Percentiles rank a stretch among this genome's conserved stretches.
These are phyloP conservation scores for Aspergillus nomiae DNA, from an alignment of 2,329 filamentous ascomycete genomes.

Conservation along the genomic window DNA sequence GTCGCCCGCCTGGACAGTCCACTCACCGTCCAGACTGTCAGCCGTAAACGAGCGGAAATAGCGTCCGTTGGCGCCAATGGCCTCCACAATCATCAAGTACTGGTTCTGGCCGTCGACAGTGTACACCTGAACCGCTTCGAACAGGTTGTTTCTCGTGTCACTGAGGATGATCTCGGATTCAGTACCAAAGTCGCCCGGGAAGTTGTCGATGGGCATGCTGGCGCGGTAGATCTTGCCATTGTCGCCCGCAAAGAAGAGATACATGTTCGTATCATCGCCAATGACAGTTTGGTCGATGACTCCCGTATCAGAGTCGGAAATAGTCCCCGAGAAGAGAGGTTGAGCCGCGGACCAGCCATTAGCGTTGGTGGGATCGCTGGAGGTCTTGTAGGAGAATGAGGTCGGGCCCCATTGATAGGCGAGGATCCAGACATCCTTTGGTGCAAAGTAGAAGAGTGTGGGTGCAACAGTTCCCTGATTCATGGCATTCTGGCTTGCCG, in stretches of 20 bases:
- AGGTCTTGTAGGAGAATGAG: slow-evolving; percentile 63
- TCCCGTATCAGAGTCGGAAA: slow-evolving; percentile 54
- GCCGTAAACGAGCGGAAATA: slow-evolving; percentile 71
- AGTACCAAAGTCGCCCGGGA: slow-evolving; percentile 63
- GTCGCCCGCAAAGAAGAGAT: slow-evolving; percentile 68
- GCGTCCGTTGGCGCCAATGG: slow-evolving; percentile 58
- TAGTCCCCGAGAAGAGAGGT: slow-evolving; percentile 59
- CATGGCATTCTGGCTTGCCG: slow-evolving; percentile 58
- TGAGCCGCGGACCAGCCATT: slow-evolving; percentile 60
- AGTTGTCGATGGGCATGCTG: slow-evolving; percentile 63
- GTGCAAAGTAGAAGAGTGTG: slow-evolving; percentile 64
- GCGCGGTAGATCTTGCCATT: slow-evolving; percentile 68
- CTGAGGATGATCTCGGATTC: slow-evolving; percentile 53
- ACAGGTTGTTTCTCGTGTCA: slow-evolving; percentile 60
- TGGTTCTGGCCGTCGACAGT: slow-evolving; percentile 55
- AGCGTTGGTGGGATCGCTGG: slow-evolving; percentile 57
- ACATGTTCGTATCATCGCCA: slow-evolving; percentile 63
- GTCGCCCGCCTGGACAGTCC: slow-evolving; percentile 59
- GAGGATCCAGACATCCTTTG: slow-evolving; percentile 65
- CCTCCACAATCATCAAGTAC: slow-evolving; percentile 71
- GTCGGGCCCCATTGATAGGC: slow-evolving; percentile 66
- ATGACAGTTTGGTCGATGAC: slow-evolving; percentile 67
- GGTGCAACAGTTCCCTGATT: slow-evolving; percentile 55
- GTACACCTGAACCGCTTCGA: slow-evolving; percentile 70
- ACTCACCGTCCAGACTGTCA: slow-evolving; percentile 56